phyloP scores from a whole-genome alignment of 108 stramenopile genomes.

The Cyclotella choctawhatcheeana region DNA sequence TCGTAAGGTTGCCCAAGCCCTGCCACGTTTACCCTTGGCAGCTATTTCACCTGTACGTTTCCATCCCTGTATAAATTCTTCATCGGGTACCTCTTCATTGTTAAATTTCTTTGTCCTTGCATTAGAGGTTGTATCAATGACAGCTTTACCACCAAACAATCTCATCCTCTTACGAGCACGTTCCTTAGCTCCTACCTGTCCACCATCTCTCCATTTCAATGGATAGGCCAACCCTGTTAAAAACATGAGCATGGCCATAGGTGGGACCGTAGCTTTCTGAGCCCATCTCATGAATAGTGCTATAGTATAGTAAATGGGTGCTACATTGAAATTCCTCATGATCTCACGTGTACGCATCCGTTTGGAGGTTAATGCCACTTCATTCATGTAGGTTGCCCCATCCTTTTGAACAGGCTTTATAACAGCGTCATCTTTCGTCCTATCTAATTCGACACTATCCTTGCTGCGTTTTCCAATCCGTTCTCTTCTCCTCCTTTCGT shows the following conservation, averaged over 20 bases:
- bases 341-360: slow-evolving; percentile 71
- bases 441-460: slow-evolving; percentile 1
- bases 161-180: slow-evolving; percentile 7
- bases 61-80: slow-evolving; percentile 87
- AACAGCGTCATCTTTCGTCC: background rate
- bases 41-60: slow-evolving; percentile 89
- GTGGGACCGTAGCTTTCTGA: slow-evolving; percentile 62
- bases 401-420: background rate
- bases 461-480: slow-evolving; percentile 10
- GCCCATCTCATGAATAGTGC: slow-evolving; percentile 76
- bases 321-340: slow-evolving; percentile 79
- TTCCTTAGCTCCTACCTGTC: background rate
- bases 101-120: slow-evolving; percentile 40
- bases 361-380: slow-evolving; percentile 31
- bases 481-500: slow-evolving; percentile 41
- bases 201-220: slow-evolving; percentile 56
- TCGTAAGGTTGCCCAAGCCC: slow-evolving; percentile 80
- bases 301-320: slow-evolving; percentile 85
- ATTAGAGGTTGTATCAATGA: background rate
- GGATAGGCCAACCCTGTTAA: slow-evolving; percentile 52
- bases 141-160: slow-evolving; percentile 30
- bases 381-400: slow-evolving; percentile 33
- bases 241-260: slow-evolving; percentile 50
- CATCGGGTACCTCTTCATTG: slow-evolving; percentile 70
- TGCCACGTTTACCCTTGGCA: slow-evolving; percentile 67